phyloP scores from a whole-genome alignment of 225 moss, liverwort and hornwort genomes.

The Pleurozium schreberi region DNA sequence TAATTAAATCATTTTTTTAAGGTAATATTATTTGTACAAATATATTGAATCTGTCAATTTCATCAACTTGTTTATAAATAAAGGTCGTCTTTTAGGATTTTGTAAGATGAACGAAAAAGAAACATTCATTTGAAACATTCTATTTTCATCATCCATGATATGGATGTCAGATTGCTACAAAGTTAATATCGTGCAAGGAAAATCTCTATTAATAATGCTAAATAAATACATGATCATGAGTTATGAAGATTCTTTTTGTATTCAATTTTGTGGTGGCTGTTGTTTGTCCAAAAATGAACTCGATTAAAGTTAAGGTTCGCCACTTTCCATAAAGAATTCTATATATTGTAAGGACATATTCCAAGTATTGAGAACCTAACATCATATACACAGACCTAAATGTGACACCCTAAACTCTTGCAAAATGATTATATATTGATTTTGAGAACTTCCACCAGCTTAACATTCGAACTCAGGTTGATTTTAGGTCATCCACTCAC shows the following conservation, averaged over 20 bases:
- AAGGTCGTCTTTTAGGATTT: neutral
- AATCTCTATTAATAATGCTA: fast-evolving
- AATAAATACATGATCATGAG: neutral
- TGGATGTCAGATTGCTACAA: too few species aligned
- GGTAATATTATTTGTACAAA: too few species aligned
- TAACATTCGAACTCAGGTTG: neutral
- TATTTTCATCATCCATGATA: neutral
- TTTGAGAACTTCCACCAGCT: neutral
- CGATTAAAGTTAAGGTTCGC: too few species aligned
- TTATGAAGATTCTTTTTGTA: neutral
- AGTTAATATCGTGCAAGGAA: fast-evolving
- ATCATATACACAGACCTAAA: neutral
- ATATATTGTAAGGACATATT: neutral
- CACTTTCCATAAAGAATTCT: neutral
- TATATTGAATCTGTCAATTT: neutral
- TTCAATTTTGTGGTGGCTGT: too few species aligned
- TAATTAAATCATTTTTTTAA: neutral
- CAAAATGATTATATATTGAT: neutral
- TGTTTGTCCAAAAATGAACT: neutral
- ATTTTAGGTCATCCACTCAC: neutral
- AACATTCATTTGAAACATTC: too few species aligned
- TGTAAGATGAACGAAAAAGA: neutral
- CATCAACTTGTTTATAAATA: neutral
- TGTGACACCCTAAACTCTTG: neutral
- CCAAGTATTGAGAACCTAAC: too few species aligned